These are phyloP conservation scores for Neofusicoccum laricinum DNA, from an alignment of 2,329 filamentous ascomycete genomes.

Conservation along the genomic window DNA sequence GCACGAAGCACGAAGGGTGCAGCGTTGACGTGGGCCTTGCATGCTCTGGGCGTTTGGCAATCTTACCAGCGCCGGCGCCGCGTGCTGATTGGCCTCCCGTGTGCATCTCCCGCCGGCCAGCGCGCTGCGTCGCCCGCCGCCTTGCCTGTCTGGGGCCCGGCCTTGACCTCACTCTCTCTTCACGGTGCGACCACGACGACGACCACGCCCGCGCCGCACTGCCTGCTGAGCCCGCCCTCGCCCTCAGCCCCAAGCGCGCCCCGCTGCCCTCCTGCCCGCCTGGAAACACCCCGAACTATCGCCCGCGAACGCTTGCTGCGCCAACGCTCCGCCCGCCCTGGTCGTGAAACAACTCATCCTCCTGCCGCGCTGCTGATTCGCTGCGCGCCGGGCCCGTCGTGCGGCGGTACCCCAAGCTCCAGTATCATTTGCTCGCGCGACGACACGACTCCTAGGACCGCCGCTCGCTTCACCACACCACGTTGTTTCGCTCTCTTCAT, in stretches of 20 bases:
- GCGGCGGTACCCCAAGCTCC: slow-evolving; percentile 16
- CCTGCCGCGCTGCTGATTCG: slow-evolving; percentile 17
- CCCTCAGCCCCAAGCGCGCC: background rate
- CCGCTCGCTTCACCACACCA: slow-evolving; percentile 14
- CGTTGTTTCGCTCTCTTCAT: slow-evolving; percentile 8
- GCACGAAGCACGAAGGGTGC: slow-evolving; percentile 1
- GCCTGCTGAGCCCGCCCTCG: background rate
- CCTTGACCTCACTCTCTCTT: slow-evolving; percentile 12
- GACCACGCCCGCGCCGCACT: slow-evolving; percentile 1
- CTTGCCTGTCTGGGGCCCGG: slow-evolving; percentile 2
- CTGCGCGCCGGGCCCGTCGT: slow-evolving; percentile 11
- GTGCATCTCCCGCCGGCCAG: slow-evolving; percentile 15
- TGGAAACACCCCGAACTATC: background rate
- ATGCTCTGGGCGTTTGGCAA: slow-evolving; percentile 2
- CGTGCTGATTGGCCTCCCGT: slow-evolving; percentile 15
- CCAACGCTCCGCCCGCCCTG: slow-evolving; percentile 11
- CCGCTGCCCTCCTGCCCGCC: slow-evolving; percentile 2
- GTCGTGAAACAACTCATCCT: slow-evolving; percentile 18
- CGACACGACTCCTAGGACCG: slow-evolving; percentile 14
- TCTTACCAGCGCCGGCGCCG: background rate
- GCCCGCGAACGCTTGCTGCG: background rate
- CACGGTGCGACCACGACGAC: slow-evolving; percentile 3
- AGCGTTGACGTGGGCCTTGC: background rate
- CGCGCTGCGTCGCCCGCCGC: slow-evolving; percentile 8
- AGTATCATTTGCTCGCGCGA: slow-evolving; percentile 16